phyloP scores from a whole-genome alignment of 306 rosid species.

The Ceratonia siliqua region DNA sequence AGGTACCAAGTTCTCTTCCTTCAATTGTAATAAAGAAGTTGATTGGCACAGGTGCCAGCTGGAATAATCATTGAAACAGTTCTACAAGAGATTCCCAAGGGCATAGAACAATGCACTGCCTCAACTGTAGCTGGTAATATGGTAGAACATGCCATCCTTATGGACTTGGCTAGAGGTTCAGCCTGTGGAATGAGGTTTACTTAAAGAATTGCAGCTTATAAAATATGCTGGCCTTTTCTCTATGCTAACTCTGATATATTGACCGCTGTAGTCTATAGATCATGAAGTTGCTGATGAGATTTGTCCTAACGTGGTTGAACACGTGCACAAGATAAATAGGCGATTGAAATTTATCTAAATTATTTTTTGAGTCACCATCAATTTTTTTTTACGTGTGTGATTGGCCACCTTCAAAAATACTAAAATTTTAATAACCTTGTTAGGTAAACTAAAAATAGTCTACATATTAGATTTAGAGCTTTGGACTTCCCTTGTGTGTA shows the following conservation, averaged over 20 bases:
- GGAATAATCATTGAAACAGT: constrained; percentile 54
- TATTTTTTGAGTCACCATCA: no score
- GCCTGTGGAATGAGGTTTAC: constrained; percentile 68
- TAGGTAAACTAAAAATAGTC: no score
- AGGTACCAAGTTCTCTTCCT: constrained; percentile 58
- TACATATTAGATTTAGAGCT: no score
- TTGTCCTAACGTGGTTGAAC: no score
- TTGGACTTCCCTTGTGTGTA: no score
- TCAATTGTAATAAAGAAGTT: constrained; percentile 70
- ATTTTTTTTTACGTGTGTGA: no score
- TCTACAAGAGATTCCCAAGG: constrained; percentile 68
- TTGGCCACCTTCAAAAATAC: no score
- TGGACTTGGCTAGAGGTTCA: constrained; percentile 52
- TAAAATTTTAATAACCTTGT: no score
- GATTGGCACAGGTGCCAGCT: constrained; percentile 57
- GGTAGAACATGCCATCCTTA: constrained; percentile 47
- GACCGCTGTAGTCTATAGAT: constrained; percentile 73
- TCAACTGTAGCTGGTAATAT: constrained; percentile 65
- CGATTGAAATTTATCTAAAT: no score
- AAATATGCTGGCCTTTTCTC: constrained; percentile 74
- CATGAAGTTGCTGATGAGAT: constrained; percentile 69
- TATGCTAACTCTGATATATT: constrained; percentile 63
- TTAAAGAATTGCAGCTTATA: constrained; percentile 73
- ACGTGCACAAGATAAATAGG: no score
- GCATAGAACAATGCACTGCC: constrained; percentile 81